These are phyloP conservation scores for Seminavis robusta DNA, from an alignment of 108 stramenopile genomes.

Conservation along the genomic window DNA sequence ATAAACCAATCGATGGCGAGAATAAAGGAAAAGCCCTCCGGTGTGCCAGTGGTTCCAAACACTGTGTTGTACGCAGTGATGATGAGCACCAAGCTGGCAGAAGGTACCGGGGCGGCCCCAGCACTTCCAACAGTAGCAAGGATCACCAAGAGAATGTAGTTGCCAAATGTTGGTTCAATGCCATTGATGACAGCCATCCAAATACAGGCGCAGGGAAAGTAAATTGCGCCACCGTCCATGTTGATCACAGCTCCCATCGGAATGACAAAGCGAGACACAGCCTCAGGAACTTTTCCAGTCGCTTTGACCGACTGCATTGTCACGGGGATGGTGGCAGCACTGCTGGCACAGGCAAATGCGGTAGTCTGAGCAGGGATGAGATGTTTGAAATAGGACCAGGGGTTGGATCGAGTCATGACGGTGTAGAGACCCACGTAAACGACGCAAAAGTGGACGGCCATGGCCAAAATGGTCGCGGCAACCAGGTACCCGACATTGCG, in stretches of 20 bases:
- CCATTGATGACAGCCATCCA: conserved; percentile 26
- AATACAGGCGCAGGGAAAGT: conserved; percentile 12
- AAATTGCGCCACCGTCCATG: conserved; percentile 29
- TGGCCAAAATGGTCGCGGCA: conserved; percentile 5
- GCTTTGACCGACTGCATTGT: conserved; percentile 7
- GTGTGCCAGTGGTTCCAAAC: conserved; percentile 4
- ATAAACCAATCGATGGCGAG: conserved; percentile 15
- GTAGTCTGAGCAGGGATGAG: conserved; percentile 12
- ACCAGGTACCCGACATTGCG: conserved; percentile 18
- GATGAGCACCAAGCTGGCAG: conserved; percentile 5
- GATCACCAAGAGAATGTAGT: conserved; percentile 16
- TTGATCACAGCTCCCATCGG: conserved; percentile 31
- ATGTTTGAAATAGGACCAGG: conserved; percentile 9
- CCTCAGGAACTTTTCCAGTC: conserved; percentile 18
- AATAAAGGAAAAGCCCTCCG: conserved; percentile 4
- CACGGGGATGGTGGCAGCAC: conserved; percentile 30
- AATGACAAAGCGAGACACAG: conserved; percentile 24
- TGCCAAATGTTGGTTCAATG: conserved; percentile 4
- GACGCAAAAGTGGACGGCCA: conserved; percentile 7
- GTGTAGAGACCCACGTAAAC: conserved; percentile 20
- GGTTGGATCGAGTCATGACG: conserved; percentile 15
- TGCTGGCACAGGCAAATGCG: conserved; percentile 26
- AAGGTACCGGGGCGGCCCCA: conserved; percentile 10
- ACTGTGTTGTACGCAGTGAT: conserved; percentile 16
- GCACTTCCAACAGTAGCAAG: conserved; percentile 4